Base-by-base conservation (phyloP, 768 basidiomycete genomes). In the Floccularia luteovirens region DNA sequence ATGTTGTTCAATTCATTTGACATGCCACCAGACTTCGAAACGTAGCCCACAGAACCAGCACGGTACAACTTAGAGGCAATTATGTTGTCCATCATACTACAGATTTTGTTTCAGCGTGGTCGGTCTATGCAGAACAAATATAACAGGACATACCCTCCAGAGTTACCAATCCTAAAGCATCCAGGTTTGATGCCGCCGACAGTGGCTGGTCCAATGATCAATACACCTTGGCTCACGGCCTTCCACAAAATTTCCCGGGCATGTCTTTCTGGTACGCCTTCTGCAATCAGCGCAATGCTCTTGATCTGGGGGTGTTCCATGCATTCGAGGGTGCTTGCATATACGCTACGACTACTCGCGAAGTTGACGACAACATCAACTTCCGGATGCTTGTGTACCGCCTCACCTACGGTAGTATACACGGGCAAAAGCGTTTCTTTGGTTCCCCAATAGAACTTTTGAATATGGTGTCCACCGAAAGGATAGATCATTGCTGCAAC, bases 401-500 rank as follows among this genome's bases (percentile, higher is more conserved):
- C 94, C 56, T 97, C 94, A 39, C 77, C 78, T 49, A 96, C 74
- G 41, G 79, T 79, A 14, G 93, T 94, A 72, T 96, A 99, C 31
- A 99, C 94, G 37, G 96, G 96, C 27, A 99, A 80, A 35, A 99
- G 83, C 2, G 94, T 94, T 74, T 98, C 96, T 71, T 90, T 91
- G 28, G 96, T 98, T 41, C 96, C 96, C 96, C 96, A 98, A 77
- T 99, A 98, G 79, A 99, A 97, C 72, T 99, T 99, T 70, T 99
- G 96, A 64, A 97, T 96, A 69, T 98, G 96, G 69, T 98, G 94
- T 14, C 94, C 94, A 57, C 94, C 96, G 65, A 99, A 99, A 59
- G 94, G 96, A 64, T 99, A 99, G 59, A 99, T 96, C 94, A 98
- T 99, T 27, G 96, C 96, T 21, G 96, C 93, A 48, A 98, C 96